Conservation (phyloP, 2,329 filamentous ascomycete genomes). For the Epichloe gansuensis region DNA sequence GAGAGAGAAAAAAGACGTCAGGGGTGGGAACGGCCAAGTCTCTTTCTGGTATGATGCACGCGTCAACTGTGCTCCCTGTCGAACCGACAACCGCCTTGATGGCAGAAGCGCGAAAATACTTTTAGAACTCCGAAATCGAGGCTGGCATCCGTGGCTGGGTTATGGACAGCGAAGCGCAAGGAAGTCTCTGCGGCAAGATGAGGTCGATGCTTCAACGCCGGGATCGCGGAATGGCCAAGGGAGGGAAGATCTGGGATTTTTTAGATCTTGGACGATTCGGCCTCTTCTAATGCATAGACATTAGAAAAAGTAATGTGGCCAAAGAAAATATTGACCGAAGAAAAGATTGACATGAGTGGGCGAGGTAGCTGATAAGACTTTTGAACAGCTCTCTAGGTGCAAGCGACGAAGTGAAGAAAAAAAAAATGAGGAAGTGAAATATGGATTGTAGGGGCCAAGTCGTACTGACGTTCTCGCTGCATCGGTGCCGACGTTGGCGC, state of each 20-base stretch:
- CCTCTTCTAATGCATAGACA: not conserved
- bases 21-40: not conserved
- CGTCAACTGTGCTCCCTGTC: not conserved
- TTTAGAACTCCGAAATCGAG: not conserved
- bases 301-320: not conserved
- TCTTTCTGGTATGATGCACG: not conserved
- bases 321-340: not conserved
- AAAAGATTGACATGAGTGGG: not conserved
- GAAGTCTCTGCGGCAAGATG: not conserved
- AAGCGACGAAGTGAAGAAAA: not conserved
- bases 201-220: conserved; percentile 5
- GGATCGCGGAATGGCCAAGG: conserved; percentile 4
- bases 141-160: not conserved
- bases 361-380: not conserved
- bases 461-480: conserved; percentile 2
- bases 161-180: not conserved
- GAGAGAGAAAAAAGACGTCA: not conserved
- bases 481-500: conserved; percentile 3
- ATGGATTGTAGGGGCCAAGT: conserved; percentile 3
- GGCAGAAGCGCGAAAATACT: not conserved
- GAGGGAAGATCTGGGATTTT: conserved; percentile 3
- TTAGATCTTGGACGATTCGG: not conserved
- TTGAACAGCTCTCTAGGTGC: not conserved
- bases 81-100: not conserved
- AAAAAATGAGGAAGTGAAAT: not conserved